Conservation (phyloP, 1,284 basidiomycete genomes). For the Irpex sp. region DNA sequence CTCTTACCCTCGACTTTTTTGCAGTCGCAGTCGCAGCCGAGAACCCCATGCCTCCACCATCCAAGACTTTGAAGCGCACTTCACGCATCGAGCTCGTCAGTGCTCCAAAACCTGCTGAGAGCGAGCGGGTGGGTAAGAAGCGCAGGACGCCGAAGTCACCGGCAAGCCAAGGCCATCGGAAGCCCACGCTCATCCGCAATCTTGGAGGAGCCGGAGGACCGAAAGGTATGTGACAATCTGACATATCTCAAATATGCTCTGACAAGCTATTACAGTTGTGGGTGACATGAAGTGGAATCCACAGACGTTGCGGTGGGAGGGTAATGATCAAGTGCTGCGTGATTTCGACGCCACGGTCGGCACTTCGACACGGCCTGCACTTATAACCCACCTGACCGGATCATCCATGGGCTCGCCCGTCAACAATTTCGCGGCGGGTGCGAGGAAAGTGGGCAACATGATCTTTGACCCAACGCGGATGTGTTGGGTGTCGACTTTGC, state of each 20-base stretch:
- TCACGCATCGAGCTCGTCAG: constrained; percentile 31
- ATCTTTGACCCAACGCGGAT: constrained; percentile 91
- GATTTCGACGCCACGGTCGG: constrained; percentile 85
- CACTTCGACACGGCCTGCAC: constrained; percentile 87
- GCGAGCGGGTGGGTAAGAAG: constrained; percentile 44
- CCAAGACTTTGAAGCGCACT: constrained; percentile 39
- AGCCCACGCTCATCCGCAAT: constrained; percentile 86
- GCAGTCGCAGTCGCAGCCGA: not conserved
- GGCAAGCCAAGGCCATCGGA: constrained; percentile 45
- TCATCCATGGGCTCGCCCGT: constrained; percentile 78
- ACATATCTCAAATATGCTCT: not conserved
- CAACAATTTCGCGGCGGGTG: constrained; percentile 71
- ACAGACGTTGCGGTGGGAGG: constrained; percentile 86
- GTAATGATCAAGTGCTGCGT: constrained; percentile 86
- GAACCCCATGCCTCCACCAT: constrained; percentile 12
- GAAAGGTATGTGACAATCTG: constrained; percentile 58
- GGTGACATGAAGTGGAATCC: constrained; percentile 99
- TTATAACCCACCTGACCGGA: constrained; percentile 88
- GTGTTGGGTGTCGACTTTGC: constrained; percentile 87
- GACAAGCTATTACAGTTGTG: constrained; percentile 51
- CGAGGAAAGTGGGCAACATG: constrained; percentile 94
- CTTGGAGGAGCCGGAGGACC: constrained; percentile 66
- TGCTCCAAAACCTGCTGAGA: constrained; percentile 21
- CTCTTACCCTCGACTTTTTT: not conserved
- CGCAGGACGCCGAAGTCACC: constrained; percentile 49